These are phyloP conservation scores for Uronychia binucleata DNA, from an alignment of 73 alveolate species.

Conservation along the genomic window DNA sequence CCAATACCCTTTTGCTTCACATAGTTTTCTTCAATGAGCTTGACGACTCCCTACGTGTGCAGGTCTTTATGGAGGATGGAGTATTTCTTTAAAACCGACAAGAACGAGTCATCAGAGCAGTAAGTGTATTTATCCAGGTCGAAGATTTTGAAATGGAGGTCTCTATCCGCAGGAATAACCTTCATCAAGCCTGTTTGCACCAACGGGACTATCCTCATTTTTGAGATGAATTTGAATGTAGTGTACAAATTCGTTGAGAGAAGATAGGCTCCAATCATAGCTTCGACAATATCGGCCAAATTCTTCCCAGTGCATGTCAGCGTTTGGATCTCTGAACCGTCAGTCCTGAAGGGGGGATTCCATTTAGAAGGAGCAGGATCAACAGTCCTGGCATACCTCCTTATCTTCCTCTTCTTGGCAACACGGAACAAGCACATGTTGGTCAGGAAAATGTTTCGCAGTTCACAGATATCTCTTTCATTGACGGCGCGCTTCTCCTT, in stretches of 20 bases:
- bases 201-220: slow-evolving; percentile 55
- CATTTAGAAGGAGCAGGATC: neutral
- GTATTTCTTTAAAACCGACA: slow-evolving; percentile 14
- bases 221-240: slow-evolving; percentile 27
- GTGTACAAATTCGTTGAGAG: slow-evolving; percentile 24
- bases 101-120: slow-evolving; percentile 13
- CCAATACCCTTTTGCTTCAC: neutral
- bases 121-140: slow-evolving; percentile 23
- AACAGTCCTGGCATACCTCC: neutral
- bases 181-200: slow-evolving; percentile 38
- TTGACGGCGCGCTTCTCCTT: neutral
- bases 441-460: neutral
- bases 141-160: slow-evolving; percentile 10
- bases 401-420: neutral
- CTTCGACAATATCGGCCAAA: slow-evolving; percentile 53
- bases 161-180: slow-evolving; percentile 4
- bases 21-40: neutral
- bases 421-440: neutral
- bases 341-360: slow-evolving; percentile 8
- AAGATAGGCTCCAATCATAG: slow-evolving; percentile 45
- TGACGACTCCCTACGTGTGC: neutral
- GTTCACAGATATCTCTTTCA: neutral
- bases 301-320: slow-evolving; percentile 56
- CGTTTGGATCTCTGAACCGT: neutral
- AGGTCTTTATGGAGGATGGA: neutral